These are phyloP conservation scores for Polychaeton citri DNA, from an alignment of 2,329 filamentous ascomycete species.

Conservation along the genomic window DNA sequence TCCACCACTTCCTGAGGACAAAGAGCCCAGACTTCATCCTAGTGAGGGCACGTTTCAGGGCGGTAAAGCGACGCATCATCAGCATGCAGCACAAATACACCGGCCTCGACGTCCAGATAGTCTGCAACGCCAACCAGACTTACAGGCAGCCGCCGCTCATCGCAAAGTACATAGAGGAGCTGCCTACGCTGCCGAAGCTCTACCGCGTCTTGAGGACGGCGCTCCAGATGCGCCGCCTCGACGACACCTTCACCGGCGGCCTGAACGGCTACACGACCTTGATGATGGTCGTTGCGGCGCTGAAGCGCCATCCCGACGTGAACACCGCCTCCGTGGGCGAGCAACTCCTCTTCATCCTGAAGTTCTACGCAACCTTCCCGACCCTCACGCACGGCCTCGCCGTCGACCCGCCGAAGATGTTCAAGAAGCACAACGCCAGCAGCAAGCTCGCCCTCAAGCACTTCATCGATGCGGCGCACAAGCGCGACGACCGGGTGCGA, in stretches of 20 bases:
- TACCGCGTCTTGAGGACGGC: conserved; percentile 38
- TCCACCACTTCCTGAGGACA: not conserved
- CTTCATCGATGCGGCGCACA: conserved; percentile 6
- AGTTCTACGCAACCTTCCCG: conserved; percentile 37
- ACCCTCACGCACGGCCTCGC: conserved; percentile 35
- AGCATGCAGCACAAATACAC: conserved; percentile 31
- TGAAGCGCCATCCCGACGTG: conserved; percentile 23
- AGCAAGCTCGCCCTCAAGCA: not conserved
- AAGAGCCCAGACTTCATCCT: not conserved
- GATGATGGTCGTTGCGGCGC: conserved; percentile 43
- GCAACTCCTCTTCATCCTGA: conserved; percentile 36
- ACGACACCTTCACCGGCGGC: conserved; percentile 34
- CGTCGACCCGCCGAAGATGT: conserved; percentile 29
- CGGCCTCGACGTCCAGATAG: conserved; percentile 40
- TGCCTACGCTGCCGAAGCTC: conserved; percentile 35
- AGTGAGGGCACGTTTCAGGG: not conserved
- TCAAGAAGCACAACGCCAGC: conserved; percentile 19
- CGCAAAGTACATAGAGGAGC: conserved; percentile 33
- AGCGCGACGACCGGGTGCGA: conserved; percentile 9
- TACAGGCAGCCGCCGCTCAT: conserved; percentile 22
- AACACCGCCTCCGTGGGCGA: conserved; percentile 21
- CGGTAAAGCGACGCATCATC: conserved; percentile 15
- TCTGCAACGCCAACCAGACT: conserved; percentile 28
- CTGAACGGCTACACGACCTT: conserved; percentile 42
- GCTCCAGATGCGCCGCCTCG: conserved; percentile 37